Conservation (phyloP, 2,329 filamentous ascomycete genomes). For the Hyphodiscus sp. region DNA sequence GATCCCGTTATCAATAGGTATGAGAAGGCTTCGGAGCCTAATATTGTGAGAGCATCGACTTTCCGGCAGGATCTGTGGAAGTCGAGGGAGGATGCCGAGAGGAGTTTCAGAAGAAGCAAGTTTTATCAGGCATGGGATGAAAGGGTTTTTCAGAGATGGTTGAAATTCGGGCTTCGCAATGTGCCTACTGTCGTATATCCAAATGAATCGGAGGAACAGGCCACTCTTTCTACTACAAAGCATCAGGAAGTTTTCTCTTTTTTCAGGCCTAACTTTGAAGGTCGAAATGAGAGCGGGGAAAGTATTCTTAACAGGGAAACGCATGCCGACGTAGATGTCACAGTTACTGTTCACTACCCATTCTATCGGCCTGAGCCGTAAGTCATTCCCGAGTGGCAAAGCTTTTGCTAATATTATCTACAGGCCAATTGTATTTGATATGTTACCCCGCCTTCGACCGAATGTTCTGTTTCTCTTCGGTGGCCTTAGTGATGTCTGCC, state of each 20-base stretch:
- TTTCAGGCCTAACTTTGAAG: not conserved
- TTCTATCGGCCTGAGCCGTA: not conserved
- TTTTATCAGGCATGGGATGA: slow-evolving; percentile 84
- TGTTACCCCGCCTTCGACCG: slow-evolving; percentile 43
- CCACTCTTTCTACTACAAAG: not conserved
- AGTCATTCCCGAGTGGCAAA: not conserved
- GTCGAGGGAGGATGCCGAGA: slow-evolving; percentile 59
- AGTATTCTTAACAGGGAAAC: not conserved
- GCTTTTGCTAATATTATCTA: not conserved
- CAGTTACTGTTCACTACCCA: not conserved
- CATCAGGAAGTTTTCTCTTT: not conserved
- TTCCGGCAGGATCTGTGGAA: slow-evolving; percentile 75
- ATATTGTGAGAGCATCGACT: slow-evolving; percentile 53
- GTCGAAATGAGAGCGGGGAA: not conserved
- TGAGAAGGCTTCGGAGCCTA: slow-evolving; percentile 25
- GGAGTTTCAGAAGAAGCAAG: slow-evolving; percentile 56
- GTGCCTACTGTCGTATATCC: slow-evolving; percentile 4
- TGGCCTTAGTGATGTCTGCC: slow-evolving; percentile 48
- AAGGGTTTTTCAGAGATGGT: slow-evolving; percentile 67
- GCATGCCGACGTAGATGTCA: not conserved
- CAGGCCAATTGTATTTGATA: not conserved
- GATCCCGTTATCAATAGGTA: slow-evolving; percentile 66
- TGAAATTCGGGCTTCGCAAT: slow-evolving; percentile 64
- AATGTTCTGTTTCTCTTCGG: slow-evolving; percentile 64
- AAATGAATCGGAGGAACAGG: not conserved